Evolutionary conservation across 2,329 filamentous ascomycete species (phyloP), one percentile per base, ranked within the genome.

Genomic region (Claviceps sorghi): DNA sequence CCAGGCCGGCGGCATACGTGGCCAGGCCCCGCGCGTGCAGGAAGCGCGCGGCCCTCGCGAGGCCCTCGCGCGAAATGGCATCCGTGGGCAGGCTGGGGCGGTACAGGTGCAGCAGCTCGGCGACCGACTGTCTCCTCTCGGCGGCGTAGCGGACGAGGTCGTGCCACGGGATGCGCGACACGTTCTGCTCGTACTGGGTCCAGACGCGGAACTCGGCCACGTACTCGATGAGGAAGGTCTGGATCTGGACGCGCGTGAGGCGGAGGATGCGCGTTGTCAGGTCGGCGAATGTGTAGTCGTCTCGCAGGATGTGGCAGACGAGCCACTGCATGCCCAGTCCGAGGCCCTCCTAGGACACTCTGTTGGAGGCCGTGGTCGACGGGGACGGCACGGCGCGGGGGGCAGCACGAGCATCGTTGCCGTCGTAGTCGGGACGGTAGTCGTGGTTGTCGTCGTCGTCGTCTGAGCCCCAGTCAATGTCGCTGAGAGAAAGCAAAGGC

Each of bases 21-120:
- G 22, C 34, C 4, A 60, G 53, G 0, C 52, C 50, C 0, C 52
- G 30, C 1, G 29, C 38, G 11, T 43, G 34, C 38, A 65, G 19
- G 41, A 62, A 66, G 7, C n/a, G 10, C 1, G 46, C 19, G 0
- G 59, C 62, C 2, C 40, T 48, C 4, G 57, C 44, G 11, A 59
- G 51, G 2, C 61, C 60, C 4, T 56, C 36, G 1, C 22, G 17
- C 3, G 54, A 36, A 1, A 65, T 42, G 1, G 34, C 17, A 30
- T 66, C 63, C 0, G 60, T 64, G 9, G 52, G 54, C 7, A 66
- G 53, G 2, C 4, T 13, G 3, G 64, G 64, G 0, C 61, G 61
- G 17, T 53, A 26, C 10, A 58, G 34, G 17, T 53, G 40, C 3
- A 62, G 49, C 21, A 59, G 48, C 7, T 54, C 43, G 4, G 46